phyloP scores from a whole-genome alignment of 371 early-diverging fungal species.

The Mucor racemosus region DNA sequence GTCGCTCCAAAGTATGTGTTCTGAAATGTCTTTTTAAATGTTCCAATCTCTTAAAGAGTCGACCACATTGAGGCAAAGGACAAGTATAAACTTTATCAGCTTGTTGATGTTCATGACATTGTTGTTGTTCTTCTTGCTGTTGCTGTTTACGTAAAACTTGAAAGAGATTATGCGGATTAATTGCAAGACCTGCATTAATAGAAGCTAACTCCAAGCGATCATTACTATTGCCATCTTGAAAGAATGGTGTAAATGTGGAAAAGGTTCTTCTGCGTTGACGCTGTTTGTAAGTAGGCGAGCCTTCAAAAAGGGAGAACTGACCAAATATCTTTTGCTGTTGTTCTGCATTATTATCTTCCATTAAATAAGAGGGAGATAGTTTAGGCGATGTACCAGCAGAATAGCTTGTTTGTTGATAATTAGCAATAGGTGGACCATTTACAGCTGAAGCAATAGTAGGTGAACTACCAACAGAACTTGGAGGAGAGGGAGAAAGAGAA shows the following conservation, averaged over 20 bases:
- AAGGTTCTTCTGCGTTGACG: conserved; percentile 61
- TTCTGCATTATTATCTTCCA: conserved; percentile 5
- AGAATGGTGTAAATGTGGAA: conserved; percentile 26
- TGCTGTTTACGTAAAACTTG: conserved; percentile 8
- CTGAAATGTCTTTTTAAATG: conserved; percentile 84
- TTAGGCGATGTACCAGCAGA: conserved; percentile 22
- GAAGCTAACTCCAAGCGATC: conserved; percentile 18
- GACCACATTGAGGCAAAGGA: conserved; percentile 50
- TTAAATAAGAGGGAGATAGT: background rate
- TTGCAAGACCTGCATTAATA: conserved; percentile 20
- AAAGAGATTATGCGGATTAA: conserved; percentile 15
- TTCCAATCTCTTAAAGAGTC: conserved; percentile 75
- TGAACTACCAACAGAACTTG: background rate
- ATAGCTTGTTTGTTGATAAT: background rate
- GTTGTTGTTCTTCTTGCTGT: background rate
- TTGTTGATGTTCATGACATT: background rate
- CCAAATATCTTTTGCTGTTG: conserved; percentile 50
- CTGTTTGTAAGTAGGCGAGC: conserved; percentile 69
- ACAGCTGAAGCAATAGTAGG: background rate
- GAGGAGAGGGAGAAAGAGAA: background rate
- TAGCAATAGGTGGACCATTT: background rate
- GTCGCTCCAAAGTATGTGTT: conserved; percentile 79
- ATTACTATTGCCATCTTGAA: conserved; percentile 11
- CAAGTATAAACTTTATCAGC: conserved; percentile 32
- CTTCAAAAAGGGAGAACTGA: conserved; percentile 66